Evolutionary conservation across 2,329 filamentous ascomycete species (phyloP).

Genomic region (Alternaria ethzedia): DNA sequence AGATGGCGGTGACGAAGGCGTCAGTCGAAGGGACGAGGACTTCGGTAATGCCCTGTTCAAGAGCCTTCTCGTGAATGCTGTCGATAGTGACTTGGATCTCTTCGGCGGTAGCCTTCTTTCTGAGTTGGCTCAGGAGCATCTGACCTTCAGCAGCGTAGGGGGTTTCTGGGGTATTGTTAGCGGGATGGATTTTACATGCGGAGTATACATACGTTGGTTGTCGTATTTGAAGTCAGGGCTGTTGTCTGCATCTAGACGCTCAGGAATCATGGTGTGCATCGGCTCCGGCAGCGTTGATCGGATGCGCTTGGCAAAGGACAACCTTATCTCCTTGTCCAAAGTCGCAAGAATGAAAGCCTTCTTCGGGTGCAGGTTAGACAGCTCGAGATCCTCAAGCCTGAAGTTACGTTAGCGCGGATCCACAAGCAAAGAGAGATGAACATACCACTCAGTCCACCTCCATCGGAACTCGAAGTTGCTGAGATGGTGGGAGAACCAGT

Average conservation of each 20-base stretch:
- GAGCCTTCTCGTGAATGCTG: slow-evolving; percentile 79
- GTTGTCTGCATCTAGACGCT: slow-evolving; percentile 92
- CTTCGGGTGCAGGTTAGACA: slow-evolving; percentile 79
- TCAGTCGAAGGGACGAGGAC: slow-evolving; percentile 87
- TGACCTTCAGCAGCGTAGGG: slow-evolving; percentile 86
- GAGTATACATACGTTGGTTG: slow-evolving; percentile 65
- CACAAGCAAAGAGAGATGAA: slow-evolving; percentile 2
- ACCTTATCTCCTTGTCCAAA: slow-evolving; percentile 93
- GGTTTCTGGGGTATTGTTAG: slow-evolving; percentile 59
- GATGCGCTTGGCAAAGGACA: slow-evolving; percentile 95
- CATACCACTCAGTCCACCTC: slow-evolving; percentile 97
- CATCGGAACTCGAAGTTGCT: slow-evolving; percentile 99
- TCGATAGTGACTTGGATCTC: slow-evolving; percentile 84
- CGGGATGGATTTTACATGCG: not conserved
- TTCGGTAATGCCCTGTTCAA: slow-evolving; percentile 71
- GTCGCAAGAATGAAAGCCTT: slow-evolving; percentile 93
- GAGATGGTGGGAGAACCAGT: slow-evolving; percentile 97
- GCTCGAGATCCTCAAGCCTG: slow-evolving; percentile 78
- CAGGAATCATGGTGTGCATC: slow-evolving; percentile 80
- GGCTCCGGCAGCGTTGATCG: slow-evolving; percentile 87
- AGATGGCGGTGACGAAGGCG: slow-evolving; percentile 91
- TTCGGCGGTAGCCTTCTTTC: slow-evolving; percentile 83
- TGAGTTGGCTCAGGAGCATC: slow-evolving; percentile 78
- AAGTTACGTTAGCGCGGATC: slow-evolving; percentile 13
- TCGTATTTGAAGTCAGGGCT: slow-evolving; percentile 92